phyloP scores from a whole-genome alignment of 192 early-diverging fungal species.

The Backusella mclennaniae region DNA sequence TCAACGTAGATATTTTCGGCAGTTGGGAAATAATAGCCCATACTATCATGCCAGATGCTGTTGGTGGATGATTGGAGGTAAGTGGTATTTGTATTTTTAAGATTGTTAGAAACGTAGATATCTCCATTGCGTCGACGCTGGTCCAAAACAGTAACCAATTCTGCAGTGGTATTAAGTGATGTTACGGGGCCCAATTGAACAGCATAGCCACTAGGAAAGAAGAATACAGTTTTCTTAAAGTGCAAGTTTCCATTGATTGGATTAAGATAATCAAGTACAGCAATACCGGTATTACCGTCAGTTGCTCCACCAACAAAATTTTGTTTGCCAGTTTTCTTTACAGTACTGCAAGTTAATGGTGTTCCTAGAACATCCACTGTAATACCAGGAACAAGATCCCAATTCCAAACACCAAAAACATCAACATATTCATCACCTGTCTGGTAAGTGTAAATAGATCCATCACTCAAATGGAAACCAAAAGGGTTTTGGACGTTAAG shows the following conservation, averaged over 20 bases:
- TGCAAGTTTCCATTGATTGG: constrained; percentile 11
- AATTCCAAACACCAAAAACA: constrained; percentile 27
- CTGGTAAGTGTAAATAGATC: constrained; percentile 27
- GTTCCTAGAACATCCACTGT: constrained; percentile 24
- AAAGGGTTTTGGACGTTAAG: constrained; percentile 25
- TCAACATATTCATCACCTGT: constrained; percentile 35
- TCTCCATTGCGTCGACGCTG: constrained; percentile 19
- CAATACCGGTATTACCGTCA: constrained; percentile 24
- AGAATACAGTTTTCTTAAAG: constrained; percentile 25
- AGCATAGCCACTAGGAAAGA: constrained; percentile 24
- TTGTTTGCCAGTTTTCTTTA: constrained; percentile 8
- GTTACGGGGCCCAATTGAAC: constrained; percentile 11
- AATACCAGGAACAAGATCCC: constrained; percentile 29
- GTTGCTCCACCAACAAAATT: constrained; percentile 29
- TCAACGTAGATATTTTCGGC: constrained; percentile 6
- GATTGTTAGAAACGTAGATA: constrained; percentile 10
- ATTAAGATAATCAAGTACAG: constrained; percentile 23
- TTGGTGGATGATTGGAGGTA: not conserved
- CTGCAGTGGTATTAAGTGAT: not conserved
- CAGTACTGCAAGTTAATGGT: constrained; percentile 14
- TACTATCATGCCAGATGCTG: constrained; percentile 22
- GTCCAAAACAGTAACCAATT: constrained; percentile 15
- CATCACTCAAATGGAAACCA: constrained; percentile 34
- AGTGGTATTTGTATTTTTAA: not conserved
- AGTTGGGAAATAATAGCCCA: constrained; percentile 23